Evolutionary conservation across 2,329 filamentous ascomycete species (phyloP).

Genomic region (Xylariaceae sp.): DNA sequence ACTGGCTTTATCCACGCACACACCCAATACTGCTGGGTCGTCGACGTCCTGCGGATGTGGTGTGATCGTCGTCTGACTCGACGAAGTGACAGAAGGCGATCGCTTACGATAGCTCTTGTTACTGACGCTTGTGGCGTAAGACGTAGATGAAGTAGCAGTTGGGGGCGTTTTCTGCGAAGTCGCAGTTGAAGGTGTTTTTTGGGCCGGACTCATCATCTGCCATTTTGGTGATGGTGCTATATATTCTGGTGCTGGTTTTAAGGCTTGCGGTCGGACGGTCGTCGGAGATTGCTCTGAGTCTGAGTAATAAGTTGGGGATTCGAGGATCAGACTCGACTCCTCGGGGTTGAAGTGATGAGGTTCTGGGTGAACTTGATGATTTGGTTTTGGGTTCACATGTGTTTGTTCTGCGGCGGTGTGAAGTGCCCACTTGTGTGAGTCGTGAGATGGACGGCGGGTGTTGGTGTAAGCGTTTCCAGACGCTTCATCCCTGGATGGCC

Average conservation of each 20-base stretch:
- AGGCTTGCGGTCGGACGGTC: conserved; percentile 25
- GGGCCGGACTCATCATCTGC: conserved; percentile 43
- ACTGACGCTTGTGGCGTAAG: neutral
- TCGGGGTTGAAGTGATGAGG: conserved; percentile 31
- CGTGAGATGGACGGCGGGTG: too few relatives aligned
- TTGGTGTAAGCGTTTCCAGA: neutral
- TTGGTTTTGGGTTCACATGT: too few relatives aligned
- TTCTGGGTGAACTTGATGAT: neutral
- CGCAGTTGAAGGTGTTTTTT: conserved; percentile 30
- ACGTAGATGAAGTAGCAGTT: too few relatives aligned
- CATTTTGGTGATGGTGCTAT: conserved; percentile 40
- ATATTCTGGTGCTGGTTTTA: conserved; percentile 30
- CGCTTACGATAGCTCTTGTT: conserved; percentile 28
- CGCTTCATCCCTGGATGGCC: conserved; percentile 9
- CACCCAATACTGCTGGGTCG: conserved; percentile 35
- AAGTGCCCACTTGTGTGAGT: too few relatives aligned
- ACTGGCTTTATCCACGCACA: neutral
- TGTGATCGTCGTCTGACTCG: conserved; percentile 32
- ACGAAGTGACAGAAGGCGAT: conserved; percentile 28
- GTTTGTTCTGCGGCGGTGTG: too few relatives aligned
- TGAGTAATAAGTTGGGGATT: conserved; percentile 34
- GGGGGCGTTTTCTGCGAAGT: conserved; percentile 11
- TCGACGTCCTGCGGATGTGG: conserved; percentile 34
- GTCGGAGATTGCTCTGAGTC: conserved; percentile 21
- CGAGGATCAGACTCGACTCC: conserved; percentile 36